Evolutionary conservation across 805 yeast species (phyloP).

Genomic region (Kuraishia capsulata): DNA sequence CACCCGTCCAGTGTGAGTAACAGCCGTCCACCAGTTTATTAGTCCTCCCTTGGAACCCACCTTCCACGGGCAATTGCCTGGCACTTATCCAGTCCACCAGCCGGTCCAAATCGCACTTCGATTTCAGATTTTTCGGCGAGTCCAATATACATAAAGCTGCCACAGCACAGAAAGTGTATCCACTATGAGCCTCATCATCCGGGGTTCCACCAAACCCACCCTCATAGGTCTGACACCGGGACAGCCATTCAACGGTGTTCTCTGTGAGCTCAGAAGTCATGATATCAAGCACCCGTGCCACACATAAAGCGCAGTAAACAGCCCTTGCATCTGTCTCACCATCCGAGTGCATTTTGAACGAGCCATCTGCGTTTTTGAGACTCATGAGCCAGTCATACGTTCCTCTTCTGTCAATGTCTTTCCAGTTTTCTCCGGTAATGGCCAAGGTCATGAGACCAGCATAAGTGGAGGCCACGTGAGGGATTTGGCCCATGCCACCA

Average conservation of each 20-base stretch:
- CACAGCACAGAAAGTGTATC: conserved; percentile 86
- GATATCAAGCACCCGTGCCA: conserved; percentile 58
- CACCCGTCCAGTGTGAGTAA: conserved; percentile 94
- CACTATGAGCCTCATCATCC: conserved; percentile 91
- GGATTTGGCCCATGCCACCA: conserved; percentile 71
- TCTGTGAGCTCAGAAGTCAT: conserved; percentile 48
- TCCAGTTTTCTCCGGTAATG: conserved; percentile 35
- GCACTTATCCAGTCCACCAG: conserved; percentile 60
- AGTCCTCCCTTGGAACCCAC: conserved; percentile 84
- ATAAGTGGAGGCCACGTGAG: conserved; percentile 80
- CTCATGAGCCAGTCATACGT: conserved; percentile 57
- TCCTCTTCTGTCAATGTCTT: conserved; percentile 30
- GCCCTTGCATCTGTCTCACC: conserved; percentile 89
- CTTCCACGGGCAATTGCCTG: conserved; percentile 68
- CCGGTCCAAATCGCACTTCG: conserved; percentile 34
- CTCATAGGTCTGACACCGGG: conserved; percentile 77
- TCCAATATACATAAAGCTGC: conserved; percentile 48
- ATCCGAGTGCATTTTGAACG: conserved; percentile 61
- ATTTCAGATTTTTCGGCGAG: conserved; percentile 22
- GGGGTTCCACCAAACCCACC: conserved; percentile 93
- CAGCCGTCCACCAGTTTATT: conserved; percentile 95
- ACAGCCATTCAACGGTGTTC: conserved; percentile 51
- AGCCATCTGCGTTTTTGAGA: conserved; percentile 63
- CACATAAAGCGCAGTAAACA: conserved; percentile 74
- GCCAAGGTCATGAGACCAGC: conserved; percentile 65